Conservation (phyloP, 2,329 filamentous ascomycete species). For the Colletotrichum echinochloae region DNA sequence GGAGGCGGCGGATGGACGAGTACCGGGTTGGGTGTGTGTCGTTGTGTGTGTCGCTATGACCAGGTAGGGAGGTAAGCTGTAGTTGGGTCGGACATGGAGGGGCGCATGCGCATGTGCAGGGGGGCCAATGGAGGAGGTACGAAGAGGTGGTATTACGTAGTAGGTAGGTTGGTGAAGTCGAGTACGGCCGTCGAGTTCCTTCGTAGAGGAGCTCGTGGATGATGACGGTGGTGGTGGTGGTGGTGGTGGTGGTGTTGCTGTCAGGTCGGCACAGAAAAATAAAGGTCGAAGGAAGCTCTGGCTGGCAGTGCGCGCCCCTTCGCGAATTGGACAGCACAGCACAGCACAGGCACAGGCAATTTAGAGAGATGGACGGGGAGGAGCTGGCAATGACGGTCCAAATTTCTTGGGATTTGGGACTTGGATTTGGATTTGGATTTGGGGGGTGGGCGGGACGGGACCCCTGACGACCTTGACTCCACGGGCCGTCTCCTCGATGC, state of each 20-base stretch:
- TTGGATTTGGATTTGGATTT: too few species aligned
- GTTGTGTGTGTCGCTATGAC: not conserved
- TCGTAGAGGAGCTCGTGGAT: not conserved
- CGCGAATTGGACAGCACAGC: conserved; percentile 35
- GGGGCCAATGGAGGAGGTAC: conserved; percentile 2
- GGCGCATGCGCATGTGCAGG: conserved; percentile 40
- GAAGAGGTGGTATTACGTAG: not conserved
- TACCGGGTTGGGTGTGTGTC: too few species aligned
- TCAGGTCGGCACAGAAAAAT: not conserved
- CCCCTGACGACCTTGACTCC: conserved; percentile 25
- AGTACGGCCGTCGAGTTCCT: not conserved
- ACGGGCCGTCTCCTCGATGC: not conserved
- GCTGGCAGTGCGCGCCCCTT: conserved; percentile 7
- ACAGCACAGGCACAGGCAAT: too few species aligned
- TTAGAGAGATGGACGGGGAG: conserved; percentile 1
- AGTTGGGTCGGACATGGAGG: conserved; percentile 26
- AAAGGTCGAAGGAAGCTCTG: not conserved
- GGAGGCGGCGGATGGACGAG: not conserved
- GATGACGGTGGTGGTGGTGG: not conserved
- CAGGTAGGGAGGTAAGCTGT: conserved; percentile 23
- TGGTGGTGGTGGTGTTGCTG: conserved; percentile 9
- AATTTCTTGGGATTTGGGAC: conserved; percentile 41
- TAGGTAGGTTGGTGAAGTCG: not conserved
- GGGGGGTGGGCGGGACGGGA: conserved; percentile 31
- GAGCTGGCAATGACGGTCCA: conserved; percentile 35